Conservation (phyloP, 306 rosid genomes). For the Dalbergia cochinchinensis region DNA sequence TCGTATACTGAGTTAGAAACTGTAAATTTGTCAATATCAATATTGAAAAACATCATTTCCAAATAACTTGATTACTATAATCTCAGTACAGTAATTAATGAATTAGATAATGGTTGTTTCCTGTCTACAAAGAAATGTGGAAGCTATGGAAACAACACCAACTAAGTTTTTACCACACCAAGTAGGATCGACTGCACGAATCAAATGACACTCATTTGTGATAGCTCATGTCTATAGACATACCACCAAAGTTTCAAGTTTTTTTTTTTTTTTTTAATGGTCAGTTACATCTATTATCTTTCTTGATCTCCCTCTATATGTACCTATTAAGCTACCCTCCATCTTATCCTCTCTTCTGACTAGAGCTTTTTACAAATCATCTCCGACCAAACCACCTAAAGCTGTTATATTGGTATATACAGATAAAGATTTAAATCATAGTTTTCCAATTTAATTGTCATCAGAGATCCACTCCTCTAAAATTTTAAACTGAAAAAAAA, state of each 20-base stretch:
- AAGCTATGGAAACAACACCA: not conserved
- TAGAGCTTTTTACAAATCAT: too few species aligned
- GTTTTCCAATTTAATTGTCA: not conserved
- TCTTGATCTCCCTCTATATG: not conserved
- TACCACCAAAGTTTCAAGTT: too few species aligned
- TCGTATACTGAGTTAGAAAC: not conserved
- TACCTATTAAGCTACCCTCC: not conserved
- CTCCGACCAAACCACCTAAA: too few species aligned
- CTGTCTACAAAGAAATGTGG: not conserved
- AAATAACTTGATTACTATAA: constrained; percentile 12
- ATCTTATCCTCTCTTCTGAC: too few species aligned
- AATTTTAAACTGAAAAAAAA: not conserved
- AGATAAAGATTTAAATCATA: not conserved
- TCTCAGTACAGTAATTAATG: not conserved
- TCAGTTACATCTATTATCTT: not conserved
- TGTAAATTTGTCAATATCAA: not conserved
- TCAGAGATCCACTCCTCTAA: not conserved
- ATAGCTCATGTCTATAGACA: not conserved
- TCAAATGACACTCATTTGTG: not conserved
- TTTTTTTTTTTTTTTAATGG: not conserved
- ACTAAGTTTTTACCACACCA: not conserved
- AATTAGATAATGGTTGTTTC: not conserved
- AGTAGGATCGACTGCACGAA: not conserved
- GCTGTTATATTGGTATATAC: not conserved
- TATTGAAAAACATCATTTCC: not conserved